Percentiles rank a stretch among this genome's conserved stretches.
phyloP scores from a whole-genome alignment of 2,329 filamentous ascomycete genomes.

The Colletotrichum coccodes region DNA sequence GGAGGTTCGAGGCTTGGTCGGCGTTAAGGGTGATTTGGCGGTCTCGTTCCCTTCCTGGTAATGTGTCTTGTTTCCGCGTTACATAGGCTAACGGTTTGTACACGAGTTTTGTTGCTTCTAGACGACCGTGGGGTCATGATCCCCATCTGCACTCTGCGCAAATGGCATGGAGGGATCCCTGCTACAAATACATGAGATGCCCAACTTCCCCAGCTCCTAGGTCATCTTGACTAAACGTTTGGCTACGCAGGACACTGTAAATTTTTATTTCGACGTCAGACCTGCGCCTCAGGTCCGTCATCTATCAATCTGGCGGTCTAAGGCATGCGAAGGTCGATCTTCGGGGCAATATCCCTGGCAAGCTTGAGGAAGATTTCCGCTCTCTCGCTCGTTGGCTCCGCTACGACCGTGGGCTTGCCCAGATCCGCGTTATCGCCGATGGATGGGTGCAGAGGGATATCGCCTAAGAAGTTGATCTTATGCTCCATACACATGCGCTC shows the following conservation, averaged over 20 bases:
- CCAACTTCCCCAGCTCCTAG: slow-evolving; percentile 23
- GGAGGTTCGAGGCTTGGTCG: slow-evolving; percentile 34
- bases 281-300: neutral
- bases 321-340: slow-evolving; percentile 45
- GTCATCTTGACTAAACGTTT: slow-evolving; percentile 30
- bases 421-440: slow-evolving; percentile 90
- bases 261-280: neutral
- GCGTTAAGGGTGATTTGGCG: slow-evolving; percentile 30
- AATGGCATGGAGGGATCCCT: slow-evolving; percentile 8
- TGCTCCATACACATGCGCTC: slow-evolving; percentile 76
- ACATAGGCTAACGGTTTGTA: slow-evolving; percentile 32
- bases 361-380: slow-evolving; percentile 78
- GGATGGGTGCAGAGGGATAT: slow-evolving; percentile 86
- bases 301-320: neutral
- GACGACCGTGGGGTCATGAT: slow-evolving; percentile 11
- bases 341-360: slow-evolving; percentile 64
- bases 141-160: slow-evolving; percentile 15
- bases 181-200: slow-evolving; percentile 33
- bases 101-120: slow-evolving; percentile 16
- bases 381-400: slow-evolving; percentile 81
- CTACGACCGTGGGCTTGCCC: slow-evolving; percentile 90
- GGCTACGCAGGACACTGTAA: slow-evolving; percentile 30
- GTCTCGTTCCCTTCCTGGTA: slow-evolving; percentile 33
- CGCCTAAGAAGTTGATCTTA: slow-evolving; percentile 82
- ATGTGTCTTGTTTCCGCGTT: slow-evolving; percentile 29